A percentile compares a stretch with the other conserved stretches of the same genome.
Evolutionary conservation across 129 eudicot species (phyloP).

Genomic region (Helianthus tuberosus): DNA sequence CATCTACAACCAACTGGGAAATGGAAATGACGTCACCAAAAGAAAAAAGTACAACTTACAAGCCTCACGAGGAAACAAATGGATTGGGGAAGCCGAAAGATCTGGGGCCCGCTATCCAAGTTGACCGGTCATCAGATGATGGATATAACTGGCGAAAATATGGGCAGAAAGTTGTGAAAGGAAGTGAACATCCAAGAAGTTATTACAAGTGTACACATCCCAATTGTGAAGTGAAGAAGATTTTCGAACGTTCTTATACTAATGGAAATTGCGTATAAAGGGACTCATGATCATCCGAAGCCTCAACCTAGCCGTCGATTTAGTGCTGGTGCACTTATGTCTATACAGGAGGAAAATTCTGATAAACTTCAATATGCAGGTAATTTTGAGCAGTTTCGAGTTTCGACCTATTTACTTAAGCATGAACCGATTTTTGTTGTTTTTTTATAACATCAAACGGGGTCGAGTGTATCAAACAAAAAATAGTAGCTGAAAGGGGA

Average conservation of each 20-base stretch:
- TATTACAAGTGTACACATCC: slow-evolving; percentile 97
- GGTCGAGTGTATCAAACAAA: no score
- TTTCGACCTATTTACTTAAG: no score
- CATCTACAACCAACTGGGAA: slow-evolving; percentile 50
- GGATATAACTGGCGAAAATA: slow-evolving; percentile 98
- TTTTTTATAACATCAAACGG: no score
- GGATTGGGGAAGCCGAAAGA: slow-evolving; percentile 55
- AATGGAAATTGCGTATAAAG: no score
- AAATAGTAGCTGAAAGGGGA: no score
- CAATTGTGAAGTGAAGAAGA: slow-evolving; percentile 93
- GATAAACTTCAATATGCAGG: no score
- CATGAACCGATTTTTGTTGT: no score
- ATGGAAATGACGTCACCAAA: slow-evolving; percentile 48
- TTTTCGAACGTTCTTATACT: slow-evolving; percentile 79
- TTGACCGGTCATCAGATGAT: slow-evolving; percentile 87
- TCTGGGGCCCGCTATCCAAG: slow-evolving; percentile 46
- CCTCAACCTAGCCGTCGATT: no score
- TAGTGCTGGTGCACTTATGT: no score
- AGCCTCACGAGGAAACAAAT: slow-evolving; percentile 43
- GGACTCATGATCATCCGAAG: no score
- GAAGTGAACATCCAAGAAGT: slow-evolving; percentile 98
- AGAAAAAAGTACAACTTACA: slow-evolving; percentile 37
- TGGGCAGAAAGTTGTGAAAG: slow-evolving; percentile 98
- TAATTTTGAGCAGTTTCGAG: no score
- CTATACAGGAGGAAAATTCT: no score